phyloP scores from a whole-genome alignment of 352 stramenopile genomes.

The Phytopythium sindhum region DNA sequence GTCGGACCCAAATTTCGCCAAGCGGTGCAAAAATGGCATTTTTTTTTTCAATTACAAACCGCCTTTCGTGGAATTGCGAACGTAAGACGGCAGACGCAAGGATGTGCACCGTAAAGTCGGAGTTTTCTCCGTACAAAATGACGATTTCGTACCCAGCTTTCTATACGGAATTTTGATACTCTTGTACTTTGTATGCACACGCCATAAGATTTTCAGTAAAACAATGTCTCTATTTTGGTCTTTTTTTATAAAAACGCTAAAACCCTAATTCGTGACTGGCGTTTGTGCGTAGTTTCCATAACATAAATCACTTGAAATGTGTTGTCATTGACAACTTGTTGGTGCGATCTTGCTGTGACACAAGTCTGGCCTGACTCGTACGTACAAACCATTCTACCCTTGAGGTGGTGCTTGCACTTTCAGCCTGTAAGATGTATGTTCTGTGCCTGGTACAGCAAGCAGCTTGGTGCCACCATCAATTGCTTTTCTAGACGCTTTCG shows the following conservation, averaged over 20 bases:
- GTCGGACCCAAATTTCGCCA: background rate
- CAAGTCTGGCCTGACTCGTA: background rate
- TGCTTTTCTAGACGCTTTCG: background rate
- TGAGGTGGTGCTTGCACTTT: background rate
- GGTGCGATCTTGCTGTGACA: background rate
- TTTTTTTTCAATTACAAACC: background rate
- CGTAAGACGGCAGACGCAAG: background rate
- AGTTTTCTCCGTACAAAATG: background rate
- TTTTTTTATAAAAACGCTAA: background rate
- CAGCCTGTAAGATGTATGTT: background rate
- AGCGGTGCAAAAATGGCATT: background rate
- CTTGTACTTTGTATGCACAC: background rate
- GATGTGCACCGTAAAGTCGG: background rate
- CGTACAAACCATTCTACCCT: background rate
- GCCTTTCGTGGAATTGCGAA: background rate
- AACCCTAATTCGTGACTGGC: background rate
- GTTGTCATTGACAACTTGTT: background rate
- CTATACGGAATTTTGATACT: background rate
- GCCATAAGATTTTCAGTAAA: background rate
- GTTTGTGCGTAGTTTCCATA: background rate
- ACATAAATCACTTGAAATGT: background rate
- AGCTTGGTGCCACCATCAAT: background rate
- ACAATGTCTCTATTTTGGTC: background rate
- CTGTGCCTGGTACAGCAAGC: background rate
- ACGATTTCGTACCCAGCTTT: background rate